Evolutionary conservation across 805 yeast species (phyloP).

Genomic region (Sugiyamaella americana): DNA sequence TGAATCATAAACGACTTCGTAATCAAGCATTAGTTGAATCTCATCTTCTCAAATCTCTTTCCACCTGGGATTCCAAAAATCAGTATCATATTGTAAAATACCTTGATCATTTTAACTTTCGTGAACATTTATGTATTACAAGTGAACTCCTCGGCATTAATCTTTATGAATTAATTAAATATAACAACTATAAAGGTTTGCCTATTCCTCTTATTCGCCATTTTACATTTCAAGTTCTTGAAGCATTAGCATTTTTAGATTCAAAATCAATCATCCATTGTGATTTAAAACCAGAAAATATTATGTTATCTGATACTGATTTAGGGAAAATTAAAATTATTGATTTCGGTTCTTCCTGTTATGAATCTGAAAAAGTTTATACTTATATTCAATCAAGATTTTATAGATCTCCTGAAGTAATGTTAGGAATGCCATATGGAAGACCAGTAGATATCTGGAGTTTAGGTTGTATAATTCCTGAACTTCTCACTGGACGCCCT

Average conservation of each 20-base stretch:
- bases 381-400: constrained; percentile 94
- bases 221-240: constrained; percentile 50
- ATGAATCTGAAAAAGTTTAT: constrained; percentile 71
- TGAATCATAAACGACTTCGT: constrained; percentile 66
- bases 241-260: constrained; percentile 58
- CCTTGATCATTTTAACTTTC: constrained; percentile 64
- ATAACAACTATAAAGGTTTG: constrained; percentile 33
- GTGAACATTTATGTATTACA: constrained; percentile 76
- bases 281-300: constrained; percentile 81
- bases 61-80: constrained; percentile 30
- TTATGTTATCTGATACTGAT: constrained; percentile 48
- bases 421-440: constrained; percentile 82
- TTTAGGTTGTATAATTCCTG: constrained; percentile 92
- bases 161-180: constrained; percentile 48
- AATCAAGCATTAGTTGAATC: constrained; percentile 76
- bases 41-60: constrained; percentile 51
- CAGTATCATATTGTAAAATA: constrained; percentile 45
- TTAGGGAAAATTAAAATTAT: constrained; percentile 56
- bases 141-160: constrained; percentile 69
- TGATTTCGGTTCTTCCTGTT: constrained; percentile 63
- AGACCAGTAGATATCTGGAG: constrained; percentile 98
- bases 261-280: constrained; percentile 61
- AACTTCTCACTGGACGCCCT: constrained; percentile 85
- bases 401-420: constrained; percentile 93
- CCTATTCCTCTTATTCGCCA: constrained; percentile 29